Evolutionary conservation across 768 basidiomycete species (phyloP), one percentile per base, ranked within the genome.

Genomic region (Leccinum subgranulosum): DNA sequence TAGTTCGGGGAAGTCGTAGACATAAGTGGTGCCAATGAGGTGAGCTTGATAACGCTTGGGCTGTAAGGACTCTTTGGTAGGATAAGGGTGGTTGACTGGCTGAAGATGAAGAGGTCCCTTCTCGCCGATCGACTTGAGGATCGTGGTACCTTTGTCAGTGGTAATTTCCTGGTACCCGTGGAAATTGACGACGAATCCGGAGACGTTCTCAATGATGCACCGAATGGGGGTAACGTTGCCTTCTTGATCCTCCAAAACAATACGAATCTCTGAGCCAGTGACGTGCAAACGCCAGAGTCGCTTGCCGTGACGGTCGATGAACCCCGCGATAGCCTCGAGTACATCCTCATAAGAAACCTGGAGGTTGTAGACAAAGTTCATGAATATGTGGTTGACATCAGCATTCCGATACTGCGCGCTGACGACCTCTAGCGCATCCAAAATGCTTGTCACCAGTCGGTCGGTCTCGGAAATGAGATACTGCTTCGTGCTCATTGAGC

Each of bases 1-100:
- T 61, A 99, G 85, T 67, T 97, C 97, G 43, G 97, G 97, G 88
- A 98, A 99, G 75, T 98, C 97, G 75, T 98, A 98, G 31, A 91
- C 95, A 72, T 98, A 99, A 51, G 97, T 99, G 29, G 97, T 99
- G 53, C 97, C 97, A 64, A 97, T 88, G 58, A 98, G 84, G 74
- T 99, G 97, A 23, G 97, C 97, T 71, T 98, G 96, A 78, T 98
- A 98, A 61, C 97, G 94, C 74, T 97, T 95, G 43, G 97, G 97
- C 71, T 99, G 97, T 49, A 99, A 79, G 17, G 94, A 98, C 73
- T 98, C 96, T 76, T 97, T 99, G 57, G 96, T 98, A 14, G 96
- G 86, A 75, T 98, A 98, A 0, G 92, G 81, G 63, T 90, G 85
- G 73, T 92, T 89, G 62, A 96, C 96, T 11, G 94, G 94, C 75